Evolutionary conservation across 2,329 filamentous ascomycete species (phyloP).

Genomic region (Aspergillus japonicus): DNA sequence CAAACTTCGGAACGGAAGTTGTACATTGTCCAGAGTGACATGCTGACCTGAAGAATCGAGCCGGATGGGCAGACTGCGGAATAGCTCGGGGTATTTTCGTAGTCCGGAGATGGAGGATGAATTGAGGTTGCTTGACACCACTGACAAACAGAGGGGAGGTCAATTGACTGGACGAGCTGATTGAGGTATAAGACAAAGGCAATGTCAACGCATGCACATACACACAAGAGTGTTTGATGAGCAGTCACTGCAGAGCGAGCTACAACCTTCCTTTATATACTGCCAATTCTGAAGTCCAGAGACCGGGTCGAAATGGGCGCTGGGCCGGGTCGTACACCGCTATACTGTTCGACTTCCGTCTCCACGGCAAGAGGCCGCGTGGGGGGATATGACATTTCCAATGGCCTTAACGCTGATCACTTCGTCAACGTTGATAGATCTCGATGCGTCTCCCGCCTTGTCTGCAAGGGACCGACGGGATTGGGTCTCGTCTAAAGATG

Average conservation of each 20-base stretch:
- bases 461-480: constrained; percentile 26
- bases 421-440: constrained; percentile 10
- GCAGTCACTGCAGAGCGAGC: background rate
- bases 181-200: background rate
- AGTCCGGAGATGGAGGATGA: background rate
- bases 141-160: too few species aligned
- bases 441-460: constrained; percentile 10
- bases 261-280: constrained; percentile 15
- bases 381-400: constrained; percentile 12
- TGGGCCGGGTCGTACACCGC: constrained; percentile 21
- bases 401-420: constrained; percentile 10
- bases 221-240: background rate
- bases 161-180: background rate
- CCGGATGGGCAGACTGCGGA: background rate
- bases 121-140: background rate
- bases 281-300: constrained; percentile 5
- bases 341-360: constrained; percentile 15
- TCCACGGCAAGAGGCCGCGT: constrained; percentile 20
- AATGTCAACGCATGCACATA: background rate
- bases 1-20: background rate
- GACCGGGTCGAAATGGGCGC: constrained; percentile 5
- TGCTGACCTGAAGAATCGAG: background rate
- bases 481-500: constrained; percentile 12
- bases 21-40: background rate
- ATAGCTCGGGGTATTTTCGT: background rate